These are phyloP conservation scores for Bimuria novae-zelandiae DNA, from an alignment of 2,329 filamentous ascomycete genomes.

Conservation along the genomic window DNA sequence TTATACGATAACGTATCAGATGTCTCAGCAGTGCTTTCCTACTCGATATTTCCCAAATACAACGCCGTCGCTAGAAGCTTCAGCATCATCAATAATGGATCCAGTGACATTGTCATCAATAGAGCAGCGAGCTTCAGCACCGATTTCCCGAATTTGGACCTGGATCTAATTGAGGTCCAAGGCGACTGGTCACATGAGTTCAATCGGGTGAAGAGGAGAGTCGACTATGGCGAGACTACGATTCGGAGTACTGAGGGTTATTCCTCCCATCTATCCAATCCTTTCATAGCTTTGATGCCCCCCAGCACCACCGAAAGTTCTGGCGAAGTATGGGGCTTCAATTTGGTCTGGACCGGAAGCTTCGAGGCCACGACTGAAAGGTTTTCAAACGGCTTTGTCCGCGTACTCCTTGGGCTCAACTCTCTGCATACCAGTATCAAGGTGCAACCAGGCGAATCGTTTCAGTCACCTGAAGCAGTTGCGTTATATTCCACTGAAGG, in stretches of 20 bases:
- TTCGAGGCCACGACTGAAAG: constrained; percentile 66
- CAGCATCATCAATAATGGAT: constrained; percentile 63
- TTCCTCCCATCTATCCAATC: constrained; percentile 67
- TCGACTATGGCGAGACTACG: constrained; percentile 58
- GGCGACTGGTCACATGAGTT: constrained; percentile 68
- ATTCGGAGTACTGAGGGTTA: constrained; percentile 67
- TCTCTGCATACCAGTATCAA: constrained; percentile 64
- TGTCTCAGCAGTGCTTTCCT: constrained; percentile 63
- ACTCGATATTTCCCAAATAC: constrained; percentile 66
- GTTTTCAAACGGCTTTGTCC: constrained; percentile 64
- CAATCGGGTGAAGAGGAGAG: constrained; percentile 57
- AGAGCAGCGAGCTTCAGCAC: constrained; percentile 65
- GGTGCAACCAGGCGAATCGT: constrained; percentile 59
- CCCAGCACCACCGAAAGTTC: constrained; percentile 63
- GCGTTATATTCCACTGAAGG: constrained; percentile 64
- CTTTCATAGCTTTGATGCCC: constrained; percentile 63
- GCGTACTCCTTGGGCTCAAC: constrained; percentile 65
- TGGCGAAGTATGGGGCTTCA: constrained; percentile 68
- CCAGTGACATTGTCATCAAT: constrained; percentile 58
- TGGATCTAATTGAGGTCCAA: constrained; percentile 65
- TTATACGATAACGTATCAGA: constrained; percentile 64
- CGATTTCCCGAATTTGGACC: constrained; percentile 63
- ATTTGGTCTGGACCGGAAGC: constrained; percentile 67
- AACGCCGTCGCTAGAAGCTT: constrained; percentile 67
- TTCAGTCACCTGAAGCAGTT: constrained; percentile 66